Base-by-base conservation (phyloP, 192 early-diverging fungal genomes). In the Entomortierella parvispora region DNA sequence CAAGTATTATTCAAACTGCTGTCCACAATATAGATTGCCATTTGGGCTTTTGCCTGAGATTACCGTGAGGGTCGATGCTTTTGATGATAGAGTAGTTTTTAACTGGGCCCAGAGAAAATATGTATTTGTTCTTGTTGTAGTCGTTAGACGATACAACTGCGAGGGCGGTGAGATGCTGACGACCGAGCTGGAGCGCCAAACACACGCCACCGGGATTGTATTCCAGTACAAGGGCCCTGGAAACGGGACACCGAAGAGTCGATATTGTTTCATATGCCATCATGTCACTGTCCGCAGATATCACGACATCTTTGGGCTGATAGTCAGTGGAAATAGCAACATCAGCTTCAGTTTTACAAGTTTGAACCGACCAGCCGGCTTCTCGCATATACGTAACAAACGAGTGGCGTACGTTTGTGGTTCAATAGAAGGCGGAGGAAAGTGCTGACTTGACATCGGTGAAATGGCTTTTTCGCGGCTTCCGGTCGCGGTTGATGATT, bases 141-240 rank as follows among this genome's bases (percentile, higher is more conserved):
- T 58, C 56, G n/a, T 58, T 58, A 9, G 14, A 18, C 15, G 56
- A 58, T 4, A 58, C 56, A 10, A 58, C 56, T 43, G 56, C 56
- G 12, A 58, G 56, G 9, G 56, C 56, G n/a, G 56, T 58, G 37
- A 58, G 37, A 25, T 58, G 56, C 2, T n/a, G 15, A 7, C 40
- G 33, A 10, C 34, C 7, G 4, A 43, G 25, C 10, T 37, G 22
- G 32, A 58, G n/a, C 3, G 32, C 23, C 20, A 3, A 12, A 14
- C 33, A 17, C 11, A 60, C 26, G 5, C 47, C 23, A 11, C 22
- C 22, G 3, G 47, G 44, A 3, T 28, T 9, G 20, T 60, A 60
- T 3, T 44, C 44, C 8, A 60, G 45, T 23, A 60, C 20, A 8
- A 29, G 1, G 26, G 3, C n/a, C 18, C 17, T 60, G 33, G 56